Evolutionary conservation across 1,284 basidiomycete species (phyloP).

Genomic region (Cutaneotrichosporon spelunceum): DNA sequence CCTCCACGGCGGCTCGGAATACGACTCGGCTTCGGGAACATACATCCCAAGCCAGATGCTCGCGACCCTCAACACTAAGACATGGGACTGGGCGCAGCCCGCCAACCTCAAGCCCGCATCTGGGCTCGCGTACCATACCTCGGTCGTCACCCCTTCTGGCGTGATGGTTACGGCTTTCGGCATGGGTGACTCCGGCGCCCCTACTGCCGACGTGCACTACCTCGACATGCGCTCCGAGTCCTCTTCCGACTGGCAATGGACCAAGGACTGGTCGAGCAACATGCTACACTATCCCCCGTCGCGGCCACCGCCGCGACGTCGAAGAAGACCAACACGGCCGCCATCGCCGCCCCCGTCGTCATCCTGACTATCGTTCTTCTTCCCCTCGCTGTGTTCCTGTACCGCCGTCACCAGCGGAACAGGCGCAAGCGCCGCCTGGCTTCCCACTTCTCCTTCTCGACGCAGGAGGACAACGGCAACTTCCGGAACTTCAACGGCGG

Average conservation of each 20-base stretch:
- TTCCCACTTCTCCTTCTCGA: conserved; percentile 48
- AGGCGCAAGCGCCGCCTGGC: conserved; percentile 47
- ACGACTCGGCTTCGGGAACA: conserved; percentile 22
- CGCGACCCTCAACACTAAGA: conserved; percentile 47
- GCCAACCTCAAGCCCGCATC: conserved; percentile 42
- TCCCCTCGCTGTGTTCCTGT: conserved; percentile 39
- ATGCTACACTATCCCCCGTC: conserved; percentile 33
- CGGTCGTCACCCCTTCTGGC: conserved; percentile 49
- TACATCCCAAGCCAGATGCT: conserved; percentile 34
- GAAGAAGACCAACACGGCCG: conserved; percentile 26
- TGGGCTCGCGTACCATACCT: conserved; percentile 46
- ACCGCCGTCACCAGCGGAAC: conserved; percentile 41
- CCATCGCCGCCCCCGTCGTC: conserved; percentile 44
- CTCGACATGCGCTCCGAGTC: conserved; percentile 47
- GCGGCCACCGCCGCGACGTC: conserved; percentile 10
- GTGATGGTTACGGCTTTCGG: conserved; percentile 52
- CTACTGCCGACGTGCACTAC: conserved; percentile 40
- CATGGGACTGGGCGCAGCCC: conserved; percentile 46
- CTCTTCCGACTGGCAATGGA: conserved; percentile 42
- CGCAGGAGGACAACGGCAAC: conserved; percentile 43
- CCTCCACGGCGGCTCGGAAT: conserved; percentile 44
- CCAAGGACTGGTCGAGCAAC: conserved; percentile 38
- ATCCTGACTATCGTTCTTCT: conserved; percentile 36
- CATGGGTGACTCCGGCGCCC: conserved; percentile 31
- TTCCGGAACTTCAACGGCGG: conserved; percentile 16